Evolutionary conservation across 2,329 filamentous ascomycete genomes (phyloP).

Genomic region (Beauveria bassiana): DNA sequence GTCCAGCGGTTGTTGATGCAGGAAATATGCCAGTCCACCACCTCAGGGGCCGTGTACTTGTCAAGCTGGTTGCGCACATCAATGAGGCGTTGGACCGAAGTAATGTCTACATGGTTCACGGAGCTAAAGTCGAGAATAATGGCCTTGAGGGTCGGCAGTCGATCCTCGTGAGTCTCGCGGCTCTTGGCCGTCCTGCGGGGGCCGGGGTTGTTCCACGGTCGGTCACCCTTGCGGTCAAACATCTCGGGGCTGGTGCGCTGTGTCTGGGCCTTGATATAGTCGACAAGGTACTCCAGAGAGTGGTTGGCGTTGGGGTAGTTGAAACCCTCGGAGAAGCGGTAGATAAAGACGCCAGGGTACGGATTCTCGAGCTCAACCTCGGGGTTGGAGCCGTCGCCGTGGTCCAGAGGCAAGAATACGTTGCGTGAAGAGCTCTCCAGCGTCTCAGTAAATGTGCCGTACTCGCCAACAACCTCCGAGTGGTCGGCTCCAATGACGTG

Average conservation of each 20-base stretch:
- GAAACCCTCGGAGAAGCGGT: slow-evolving; percentile 47
- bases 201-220: slow-evolving; percentile 93
- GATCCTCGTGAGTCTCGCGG: slow-evolving; percentile 25
- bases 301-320: slow-evolving; percentile 48
- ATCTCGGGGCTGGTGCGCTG: slow-evolving; percentile 65
- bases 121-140: slow-evolving; percentile 89
- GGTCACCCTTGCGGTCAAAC: slow-evolving; percentile 62
- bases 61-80: slow-evolving; percentile 94
- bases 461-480: slow-evolving; percentile 36
- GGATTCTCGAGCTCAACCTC: slow-evolving; percentile 36
- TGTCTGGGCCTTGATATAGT: slow-evolving; percentile 61
- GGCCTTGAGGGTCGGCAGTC: slow-evolving; percentile 69
- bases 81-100: slow-evolving; percentile 84
- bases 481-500: slow-evolving; percentile 54
- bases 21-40: slow-evolving; percentile 94
- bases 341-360: slow-evolving; percentile 47
- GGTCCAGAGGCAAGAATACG: slow-evolving; percentile 40
- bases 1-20: slow-evolving; percentile 92
- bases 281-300: slow-evolving; percentile 42
- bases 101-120: slow-evolving; percentile 90
- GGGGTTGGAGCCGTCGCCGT: slow-evolving; percentile 44
- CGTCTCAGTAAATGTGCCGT: slow-evolving; percentile 40
- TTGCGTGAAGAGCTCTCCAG: slow-evolving; percentile 26
- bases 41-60: slow-evolving; percentile 68
- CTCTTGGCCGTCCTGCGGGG: slow-evolving; percentile 42